Percentiles rank a stretch among this genome's conserved stretches.
These are phyloP conservation scores for Zygosaccharomyces sapae DNA, from an alignment of 1,139 yeast genomes.

Conservation along the genomic window DNA sequence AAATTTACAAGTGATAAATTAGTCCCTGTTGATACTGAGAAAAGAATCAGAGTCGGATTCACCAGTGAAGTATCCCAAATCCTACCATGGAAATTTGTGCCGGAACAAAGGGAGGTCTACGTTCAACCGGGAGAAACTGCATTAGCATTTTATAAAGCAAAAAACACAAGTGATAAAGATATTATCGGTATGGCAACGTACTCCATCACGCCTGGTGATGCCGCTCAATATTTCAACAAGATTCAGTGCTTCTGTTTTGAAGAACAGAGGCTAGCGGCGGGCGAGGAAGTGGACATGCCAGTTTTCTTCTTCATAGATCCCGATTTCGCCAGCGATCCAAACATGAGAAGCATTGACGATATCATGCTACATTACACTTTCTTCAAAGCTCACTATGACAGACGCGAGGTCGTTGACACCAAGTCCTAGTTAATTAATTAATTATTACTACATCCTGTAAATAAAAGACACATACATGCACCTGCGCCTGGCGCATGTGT, in stretches of 20 bases:
- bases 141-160: conserved; percentile 89
- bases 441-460: conserved; percentile 19
- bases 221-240: conserved; percentile 92
- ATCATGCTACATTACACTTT: conserved; percentile 89
- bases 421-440: conserved; percentile 12
- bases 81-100: conserved; percentile 92
- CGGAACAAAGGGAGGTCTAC: conserved; percentile 89
- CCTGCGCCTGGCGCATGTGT: no score
- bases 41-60: conserved; percentile 74
- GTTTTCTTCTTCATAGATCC: conserved; percentile 97
- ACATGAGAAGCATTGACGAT: conserved; percentile 86
- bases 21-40: conserved; percentile 81
- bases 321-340: conserved; percentile 91
- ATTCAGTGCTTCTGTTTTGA: conserved; percentile 98
- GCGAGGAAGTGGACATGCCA: conserved; percentile 99
- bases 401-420: conserved; percentile 27
- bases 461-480: conserved; percentile 3
- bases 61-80: conserved; percentile 89
- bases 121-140: conserved; percentile 98
- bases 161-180: conserved; percentile 78
- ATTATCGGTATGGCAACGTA: conserved; percentile 98
- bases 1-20: conserved; percentile 83
- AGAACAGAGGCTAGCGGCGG: conserved; percentile 88
- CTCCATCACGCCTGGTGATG: conserved; percentile 93
- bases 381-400: conserved; percentile 52